Evolutionary conservation across 2,329 filamentous ascomycete species (phyloP).

Genomic region (Diplocarpon mali): DNA sequence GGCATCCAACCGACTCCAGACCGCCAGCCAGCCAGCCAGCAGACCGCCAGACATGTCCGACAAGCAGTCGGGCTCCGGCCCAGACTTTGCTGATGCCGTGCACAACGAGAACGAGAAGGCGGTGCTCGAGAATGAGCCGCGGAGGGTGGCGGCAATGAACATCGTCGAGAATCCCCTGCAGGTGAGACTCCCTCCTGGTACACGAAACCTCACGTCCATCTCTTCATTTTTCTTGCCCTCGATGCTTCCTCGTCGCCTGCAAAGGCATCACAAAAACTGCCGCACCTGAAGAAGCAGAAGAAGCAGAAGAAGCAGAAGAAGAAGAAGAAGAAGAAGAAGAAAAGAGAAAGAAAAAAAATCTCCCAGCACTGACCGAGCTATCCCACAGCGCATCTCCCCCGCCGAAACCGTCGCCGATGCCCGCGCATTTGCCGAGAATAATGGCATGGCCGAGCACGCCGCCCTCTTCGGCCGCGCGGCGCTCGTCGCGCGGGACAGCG

Average conservation of each 20-base stretch:
- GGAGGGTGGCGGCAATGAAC: constrained; percentile 1
- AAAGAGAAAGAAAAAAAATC: too few relatives aligned
- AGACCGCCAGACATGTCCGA: not conserved
- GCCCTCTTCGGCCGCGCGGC: constrained; percentile 51
- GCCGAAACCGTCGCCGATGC: constrained; percentile 34
- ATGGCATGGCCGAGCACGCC: constrained; percentile 46
- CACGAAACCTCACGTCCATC: not conserved
- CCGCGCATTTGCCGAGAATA: constrained; percentile 44
- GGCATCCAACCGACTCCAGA: too few relatives aligned
- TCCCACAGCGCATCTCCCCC: constrained; percentile 30
- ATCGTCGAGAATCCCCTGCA: constrained; percentile 5
- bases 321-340: too few relatives aligned
- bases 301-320: too few relatives aligned
- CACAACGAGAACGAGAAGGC: not conserved
- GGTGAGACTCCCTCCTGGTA: not conserved
- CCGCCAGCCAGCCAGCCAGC: too few relatives aligned
- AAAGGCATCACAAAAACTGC: too few relatives aligned
- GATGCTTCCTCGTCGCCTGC: too few relatives aligned
- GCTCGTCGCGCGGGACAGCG: constrained; percentile 30
- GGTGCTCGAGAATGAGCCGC: not conserved
- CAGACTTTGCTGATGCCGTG: not conserved
- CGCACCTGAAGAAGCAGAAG: too few relatives aligned
- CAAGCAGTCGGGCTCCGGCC: not conserved
- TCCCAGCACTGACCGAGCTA: too few relatives aligned
- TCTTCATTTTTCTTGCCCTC: not conserved